phyloP scores from a whole-genome alignment of 345 rosid species.

The Salix exigua region DNA sequence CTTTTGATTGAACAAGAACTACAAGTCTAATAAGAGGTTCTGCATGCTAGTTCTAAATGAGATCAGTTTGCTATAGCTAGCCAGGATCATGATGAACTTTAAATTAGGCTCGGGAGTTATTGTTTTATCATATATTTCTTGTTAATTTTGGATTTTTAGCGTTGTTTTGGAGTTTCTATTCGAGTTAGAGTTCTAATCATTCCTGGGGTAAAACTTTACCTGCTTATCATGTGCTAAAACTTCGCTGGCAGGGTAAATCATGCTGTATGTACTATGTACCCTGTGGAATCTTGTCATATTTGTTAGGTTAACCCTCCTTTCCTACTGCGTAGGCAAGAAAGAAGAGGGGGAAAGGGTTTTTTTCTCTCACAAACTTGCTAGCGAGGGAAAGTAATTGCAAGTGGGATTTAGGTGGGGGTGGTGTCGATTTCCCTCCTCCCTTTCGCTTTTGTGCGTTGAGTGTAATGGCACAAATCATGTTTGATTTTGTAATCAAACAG shows the following conservation, averaged over 20 bases:
- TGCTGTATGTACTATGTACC: background rate
- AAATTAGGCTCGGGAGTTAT: no score
- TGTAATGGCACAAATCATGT: constrained; percentile 24
- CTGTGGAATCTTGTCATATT: background rate
- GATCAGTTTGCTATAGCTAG: no score
- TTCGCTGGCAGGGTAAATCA: background rate
- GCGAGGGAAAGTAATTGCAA: background rate
- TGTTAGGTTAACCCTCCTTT: constrained; percentile 1
- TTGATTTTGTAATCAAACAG: background rate
- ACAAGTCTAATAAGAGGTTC: no score
- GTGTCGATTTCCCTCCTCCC: background rate
- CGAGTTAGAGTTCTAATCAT: no score
- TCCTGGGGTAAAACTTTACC: background rate
- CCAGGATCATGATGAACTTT: no score
- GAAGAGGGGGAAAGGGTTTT: no score
- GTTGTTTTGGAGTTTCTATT: no score
- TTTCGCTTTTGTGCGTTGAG: background rate
- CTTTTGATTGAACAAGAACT: no score
- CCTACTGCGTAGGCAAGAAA: background rate
- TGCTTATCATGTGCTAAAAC: background rate
- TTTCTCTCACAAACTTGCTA: background rate
- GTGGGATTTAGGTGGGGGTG: background rate
- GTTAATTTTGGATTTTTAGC: no score
- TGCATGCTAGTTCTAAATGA: no score
- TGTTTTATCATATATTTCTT: no score